A percentile compares a stretch with the other conserved stretches of the same genome.
These are phyloP conservation scores for Calonectria hawksworthii DNA, from an alignment of 2,329 filamentous ascomycete genomes.

Conservation along the genomic window DNA sequence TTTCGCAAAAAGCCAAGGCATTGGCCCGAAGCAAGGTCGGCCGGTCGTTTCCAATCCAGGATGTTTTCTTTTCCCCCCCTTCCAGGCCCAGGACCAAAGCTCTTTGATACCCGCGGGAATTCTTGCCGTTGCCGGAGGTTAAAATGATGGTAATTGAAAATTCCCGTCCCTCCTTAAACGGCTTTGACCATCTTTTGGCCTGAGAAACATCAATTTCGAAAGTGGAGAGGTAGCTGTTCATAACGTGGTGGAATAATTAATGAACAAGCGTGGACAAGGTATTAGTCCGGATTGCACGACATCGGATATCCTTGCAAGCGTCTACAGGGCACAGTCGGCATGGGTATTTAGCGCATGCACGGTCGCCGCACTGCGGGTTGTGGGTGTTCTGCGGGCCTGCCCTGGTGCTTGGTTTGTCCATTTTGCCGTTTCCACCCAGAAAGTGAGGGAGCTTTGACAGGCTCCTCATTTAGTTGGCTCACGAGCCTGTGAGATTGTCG, in stretches of 20 bases:
- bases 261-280: slow-evolving; percentile 12
- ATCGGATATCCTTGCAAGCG: slow-evolving; percentile 34
- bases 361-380: slow-evolving; percentile 33
- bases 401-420: slow-evolving; percentile 34
- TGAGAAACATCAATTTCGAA: slow-evolving; percentile 22
- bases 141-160: slow-evolving; percentile 14
- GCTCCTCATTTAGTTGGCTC: not conserved
- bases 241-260: slow-evolving; percentile 37
- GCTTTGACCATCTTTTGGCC: slow-evolving; percentile 5
- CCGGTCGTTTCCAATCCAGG: slow-evolving; percentile 21
- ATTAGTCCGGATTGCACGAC: slow-evolving; percentile 31
- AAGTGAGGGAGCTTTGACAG: slow-evolving; percentile 11
- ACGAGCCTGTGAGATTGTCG: not conserved
- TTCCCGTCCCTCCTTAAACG: not conserved
- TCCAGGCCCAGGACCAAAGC: not conserved
- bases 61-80: not conserved
- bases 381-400: slow-evolving; percentile 34
- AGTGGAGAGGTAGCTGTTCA: slow-evolving; percentile 21
- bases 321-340: slow-evolving; percentile 35
- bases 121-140: not conserved
- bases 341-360: slow-evolving; percentile 39
- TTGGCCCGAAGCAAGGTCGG: slow-evolving; percentile 19
- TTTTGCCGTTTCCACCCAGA: slow-evolving; percentile 22
- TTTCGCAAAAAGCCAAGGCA: slow-evolving; percentile 17
- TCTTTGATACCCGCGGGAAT: slow-evolving; percentile 2